A percentile compares a stretch with the other conserved stretches of the same genome.
Evolutionary conservation across 2,329 filamentous ascomycete species (phyloP).

Genomic region (Calonectria pteridis): DNA sequence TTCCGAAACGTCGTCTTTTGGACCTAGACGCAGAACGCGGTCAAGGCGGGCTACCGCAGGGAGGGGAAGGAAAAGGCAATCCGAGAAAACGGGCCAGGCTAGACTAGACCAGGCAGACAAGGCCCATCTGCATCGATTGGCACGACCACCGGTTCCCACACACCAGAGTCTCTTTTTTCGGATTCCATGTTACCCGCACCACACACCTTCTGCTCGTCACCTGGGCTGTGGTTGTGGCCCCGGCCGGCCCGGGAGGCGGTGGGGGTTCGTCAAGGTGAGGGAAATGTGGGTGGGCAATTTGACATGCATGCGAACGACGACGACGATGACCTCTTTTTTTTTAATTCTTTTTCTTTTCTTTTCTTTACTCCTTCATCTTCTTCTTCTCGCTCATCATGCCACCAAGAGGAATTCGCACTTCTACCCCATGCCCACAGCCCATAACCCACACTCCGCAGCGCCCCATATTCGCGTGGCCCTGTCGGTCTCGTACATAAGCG

Average conservation of each 20-base stretch:
- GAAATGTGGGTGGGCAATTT: background rate
- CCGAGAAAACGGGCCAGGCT: background rate
- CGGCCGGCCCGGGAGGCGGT: background rate
- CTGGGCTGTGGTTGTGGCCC: background rate
- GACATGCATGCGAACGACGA: background rate
- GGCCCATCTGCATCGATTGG: background rate
- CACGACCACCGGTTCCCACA: background rate
- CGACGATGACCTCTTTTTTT: background rate
- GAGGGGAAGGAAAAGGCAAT: background rate
- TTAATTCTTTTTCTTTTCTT: background rate
- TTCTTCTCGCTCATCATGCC: background rate
- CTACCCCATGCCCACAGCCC: background rate
- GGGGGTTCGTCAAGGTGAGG: background rate
- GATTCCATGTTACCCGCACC: background rate
- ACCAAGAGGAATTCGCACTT: background rate
- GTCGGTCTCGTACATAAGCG: conserved; percentile 3
- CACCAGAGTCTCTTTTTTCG: background rate
- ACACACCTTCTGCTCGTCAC: background rate
- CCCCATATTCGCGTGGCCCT: too few species aligned
- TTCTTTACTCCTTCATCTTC: background rate
- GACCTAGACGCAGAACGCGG: background rate
- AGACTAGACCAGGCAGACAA: background rate
- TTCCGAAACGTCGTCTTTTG: background rate
- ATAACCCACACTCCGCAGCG: too few species aligned
- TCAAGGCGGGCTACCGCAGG: background rate